Evolutionary conservation across 2,329 filamentous ascomycete genomes (phyloP).

Genomic region (Alternaria infectoria): DNA sequence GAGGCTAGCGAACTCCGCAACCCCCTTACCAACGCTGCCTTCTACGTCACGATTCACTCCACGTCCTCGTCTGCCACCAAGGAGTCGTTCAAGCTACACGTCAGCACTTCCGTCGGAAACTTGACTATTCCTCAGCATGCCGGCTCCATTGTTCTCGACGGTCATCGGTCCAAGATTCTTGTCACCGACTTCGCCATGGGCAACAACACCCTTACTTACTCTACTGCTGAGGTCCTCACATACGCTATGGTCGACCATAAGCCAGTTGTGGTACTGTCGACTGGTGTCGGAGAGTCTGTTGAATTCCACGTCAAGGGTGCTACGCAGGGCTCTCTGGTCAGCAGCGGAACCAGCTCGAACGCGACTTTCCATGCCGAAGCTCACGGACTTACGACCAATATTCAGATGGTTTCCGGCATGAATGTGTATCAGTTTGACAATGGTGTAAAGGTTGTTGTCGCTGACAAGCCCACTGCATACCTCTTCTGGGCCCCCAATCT

Average conservation of each 20-base stretch:
- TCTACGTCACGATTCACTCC: slow-evolving; percentile 65
- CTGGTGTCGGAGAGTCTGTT: slow-evolving; percentile 48
- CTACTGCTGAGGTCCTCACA: slow-evolving; percentile 60
- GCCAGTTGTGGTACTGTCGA: slow-evolving; percentile 50
- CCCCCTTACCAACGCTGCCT: slow-evolving; percentile 61
- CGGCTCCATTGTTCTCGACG: slow-evolving; percentile 60
- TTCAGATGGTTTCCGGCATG: slow-evolving; percentile 40
- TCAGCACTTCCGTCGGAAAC: slow-evolving; percentile 63
- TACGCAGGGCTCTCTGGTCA: slow-evolving; percentile 47
- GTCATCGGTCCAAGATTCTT: slow-evolving; percentile 67
- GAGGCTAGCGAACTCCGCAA: slow-evolving; percentile 65
- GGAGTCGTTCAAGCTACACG: slow-evolving; percentile 61
- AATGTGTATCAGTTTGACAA: slow-evolving; percentile 48
- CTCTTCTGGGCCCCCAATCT: slow-evolving; percentile 50
- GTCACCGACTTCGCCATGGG: slow-evolving; percentile 66
- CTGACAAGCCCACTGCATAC: slow-evolving; percentile 48
- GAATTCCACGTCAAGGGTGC: slow-evolving; percentile 50
- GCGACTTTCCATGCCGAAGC: slow-evolving; percentile 53
- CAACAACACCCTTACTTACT: slow-evolving; percentile 59
- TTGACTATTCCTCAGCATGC: slow-evolving; percentile 61
- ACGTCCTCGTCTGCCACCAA: slow-evolving; percentile 59
- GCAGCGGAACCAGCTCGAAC: slow-evolving; percentile 50
- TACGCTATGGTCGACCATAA: slow-evolving; percentile 46
- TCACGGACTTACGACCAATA: slow-evolving; percentile 41
- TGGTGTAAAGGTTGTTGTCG: slow-evolving; percentile 44